Percentiles rank a stretch among this genome's conserved stretches.
These are phyloP conservation scores for Antitrichia curtipendula DNA, from an alignment of 225 moss, liverwort and hornwort species.

Conservation along the genomic window DNA sequence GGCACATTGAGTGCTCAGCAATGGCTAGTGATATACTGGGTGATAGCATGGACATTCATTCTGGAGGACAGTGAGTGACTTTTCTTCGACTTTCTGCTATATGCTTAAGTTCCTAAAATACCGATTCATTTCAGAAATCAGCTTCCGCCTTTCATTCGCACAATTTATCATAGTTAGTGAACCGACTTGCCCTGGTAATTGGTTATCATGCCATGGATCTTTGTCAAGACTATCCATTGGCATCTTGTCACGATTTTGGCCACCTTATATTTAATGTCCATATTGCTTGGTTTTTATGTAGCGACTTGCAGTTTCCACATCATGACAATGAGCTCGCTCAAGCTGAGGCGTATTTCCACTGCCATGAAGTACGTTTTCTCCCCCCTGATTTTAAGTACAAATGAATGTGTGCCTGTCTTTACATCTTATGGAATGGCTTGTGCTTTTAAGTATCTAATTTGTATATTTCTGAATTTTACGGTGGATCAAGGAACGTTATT, in stretches of 20 bases:
- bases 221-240: background rate
- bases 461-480: background rate
- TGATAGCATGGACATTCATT: conserved; percentile 71
- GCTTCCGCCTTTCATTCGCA: background rate
- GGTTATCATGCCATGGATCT: background rate
- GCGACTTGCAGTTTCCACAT: conserved; percentile 91
- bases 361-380: conserved; percentile 43
- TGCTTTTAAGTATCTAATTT: background rate
- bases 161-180: background rate
- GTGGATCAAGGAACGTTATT: background rate
- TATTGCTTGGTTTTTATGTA: conserved; percentile 7
- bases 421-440: background rate
- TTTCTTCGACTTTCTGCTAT: background rate
- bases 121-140: background rate
- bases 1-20: conserved; percentile 98
- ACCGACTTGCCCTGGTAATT: background rate
- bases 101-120: background rate
- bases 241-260: background rate
- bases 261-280: background rate
- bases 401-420: background rate
- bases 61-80: conserved; percentile 88
- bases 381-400: background rate
- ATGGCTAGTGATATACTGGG: conserved; percentile 93
- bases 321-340: conserved; percentile 94
- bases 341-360: conserved; percentile 81